phyloP scores from a whole-genome alignment of 164 flowering plant species.

The Chloranthus sessilifolius region DNA sequence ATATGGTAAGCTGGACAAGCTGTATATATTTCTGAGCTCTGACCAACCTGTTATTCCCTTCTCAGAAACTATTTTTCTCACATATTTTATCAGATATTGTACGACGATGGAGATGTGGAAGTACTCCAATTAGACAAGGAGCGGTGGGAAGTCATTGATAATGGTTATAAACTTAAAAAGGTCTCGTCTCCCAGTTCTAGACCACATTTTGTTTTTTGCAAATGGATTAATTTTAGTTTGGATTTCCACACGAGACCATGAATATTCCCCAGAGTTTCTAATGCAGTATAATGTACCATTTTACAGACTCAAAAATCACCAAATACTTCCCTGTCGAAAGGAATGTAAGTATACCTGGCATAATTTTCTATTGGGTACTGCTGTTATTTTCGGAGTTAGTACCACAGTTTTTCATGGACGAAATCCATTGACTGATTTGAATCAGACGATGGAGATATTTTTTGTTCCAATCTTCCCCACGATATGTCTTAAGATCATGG shows the following conservation, averaged over 20 bases:
- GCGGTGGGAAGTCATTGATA: conserved; percentile 72
- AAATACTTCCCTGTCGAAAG: conserved; percentile 23
- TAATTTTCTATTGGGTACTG: not conserved
- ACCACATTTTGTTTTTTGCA: not conserved
- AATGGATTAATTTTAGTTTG: not conserved
- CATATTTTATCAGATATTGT: conserved; percentile 40
- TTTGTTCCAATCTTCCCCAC: too few species aligned
- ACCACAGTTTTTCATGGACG: too few species aligned
- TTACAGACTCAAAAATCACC: conserved; percentile 42
- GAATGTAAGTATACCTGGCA: conserved; percentile 36
- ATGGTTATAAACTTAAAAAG: conserved; percentile 37
- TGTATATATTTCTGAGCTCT: not conserved
- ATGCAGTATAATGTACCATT: not conserved
- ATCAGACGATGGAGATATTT: too few species aligned
- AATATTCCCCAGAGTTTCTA: not conserved
- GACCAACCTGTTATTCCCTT: not conserved
- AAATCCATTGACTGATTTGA: too few species aligned
- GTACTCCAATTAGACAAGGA: conserved; percentile 71
- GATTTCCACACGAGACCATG: not conserved
- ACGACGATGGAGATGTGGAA: conserved; percentile 95
- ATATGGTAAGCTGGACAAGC: conserved; percentile 51
- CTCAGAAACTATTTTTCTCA: conserved; percentile 2
- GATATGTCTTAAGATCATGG: too few species aligned
- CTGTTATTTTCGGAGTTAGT: too few species aligned
- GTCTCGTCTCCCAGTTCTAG: conserved; percentile 24